Percentiles rank a stretch among this genome's conserved stretches.
phyloP scores from a whole-genome alignment of 1,139 yeast species.

The Suhomyces ambrosiae region DNA sequence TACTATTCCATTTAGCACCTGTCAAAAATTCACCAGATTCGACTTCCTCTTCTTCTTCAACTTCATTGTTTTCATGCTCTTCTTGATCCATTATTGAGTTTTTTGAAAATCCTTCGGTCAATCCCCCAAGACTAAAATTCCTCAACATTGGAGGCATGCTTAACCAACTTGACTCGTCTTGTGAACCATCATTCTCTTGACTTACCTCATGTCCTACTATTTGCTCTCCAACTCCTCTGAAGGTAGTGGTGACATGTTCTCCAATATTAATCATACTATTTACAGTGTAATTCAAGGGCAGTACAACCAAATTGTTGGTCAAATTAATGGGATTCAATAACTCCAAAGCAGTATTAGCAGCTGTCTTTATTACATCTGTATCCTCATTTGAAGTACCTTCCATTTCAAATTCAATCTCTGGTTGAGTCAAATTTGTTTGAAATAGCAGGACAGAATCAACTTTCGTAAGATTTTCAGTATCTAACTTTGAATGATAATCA shows the following conservation, averaged over 20 bases:
- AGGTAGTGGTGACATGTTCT: constrained; percentile 9
- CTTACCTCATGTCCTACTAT: no score
- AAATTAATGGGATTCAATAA: constrained; percentile 37
- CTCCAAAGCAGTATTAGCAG: constrained; percentile 26
- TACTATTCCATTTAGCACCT: constrained; percentile 24
- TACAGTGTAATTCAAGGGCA: constrained; percentile 42
- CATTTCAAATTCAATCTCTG: constrained; percentile 8
- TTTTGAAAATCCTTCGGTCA: neutral
- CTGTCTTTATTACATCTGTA: constrained; percentile 2
- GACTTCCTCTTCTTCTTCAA: constrained; percentile 21
- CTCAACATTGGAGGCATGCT: constrained; percentile 29
- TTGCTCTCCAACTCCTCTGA: no score
- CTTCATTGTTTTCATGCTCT: constrained; percentile 11
- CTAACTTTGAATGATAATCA: constrained; percentile 34
- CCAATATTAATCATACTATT: constrained; percentile 31
- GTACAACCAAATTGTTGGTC: constrained; percentile 41
- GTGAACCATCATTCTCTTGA: neutral
- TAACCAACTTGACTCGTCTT: constrained; percentile 23
- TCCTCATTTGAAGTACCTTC: constrained; percentile 3
- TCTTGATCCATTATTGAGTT: neutral
- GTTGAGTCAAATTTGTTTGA: constrained; percentile 13
- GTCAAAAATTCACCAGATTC: constrained; percentile 29
- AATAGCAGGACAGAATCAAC: constrained; percentile 24
- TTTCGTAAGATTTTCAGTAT: constrained; percentile 21
- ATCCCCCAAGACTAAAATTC: constrained; percentile 5